These are phyloP conservation scores for Niebla homalea DNA, from an alignment of 495 filamentous ascomycete genomes.

Conservation along the genomic window DNA sequence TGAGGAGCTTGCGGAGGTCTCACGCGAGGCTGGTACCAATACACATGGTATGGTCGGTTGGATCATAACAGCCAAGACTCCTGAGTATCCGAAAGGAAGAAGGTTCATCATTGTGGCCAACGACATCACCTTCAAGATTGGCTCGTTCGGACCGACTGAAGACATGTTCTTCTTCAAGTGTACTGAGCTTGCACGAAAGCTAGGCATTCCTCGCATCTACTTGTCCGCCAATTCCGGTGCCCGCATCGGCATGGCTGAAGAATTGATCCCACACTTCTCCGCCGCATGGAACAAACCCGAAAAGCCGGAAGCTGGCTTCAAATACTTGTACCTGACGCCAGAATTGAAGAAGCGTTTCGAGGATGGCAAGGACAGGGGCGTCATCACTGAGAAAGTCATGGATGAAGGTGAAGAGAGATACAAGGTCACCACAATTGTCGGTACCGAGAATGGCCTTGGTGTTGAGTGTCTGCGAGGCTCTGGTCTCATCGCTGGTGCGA, in stretches of 20 bases:
- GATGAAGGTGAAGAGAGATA: slow-evolving; percentile 85
- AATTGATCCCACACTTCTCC: slow-evolving; percentile 90
- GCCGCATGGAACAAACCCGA: slow-evolving; percentile 86
- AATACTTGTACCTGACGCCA: slow-evolving; percentile 91
- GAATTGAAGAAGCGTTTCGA: slow-evolving; percentile 81
- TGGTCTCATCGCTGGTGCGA: slow-evolving; percentile 94
- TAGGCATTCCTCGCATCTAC: slow-evolving; percentile 94
- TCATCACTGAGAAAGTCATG: slow-evolving; percentile 74
- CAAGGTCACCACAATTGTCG: slow-evolving; percentile 89
- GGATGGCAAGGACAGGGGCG: slow-evolving; percentile 62
- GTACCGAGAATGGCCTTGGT: slow-evolving; percentile 89
- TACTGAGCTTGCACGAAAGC: slow-evolving; percentile 81
- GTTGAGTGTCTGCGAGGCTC: slow-evolving; percentile 96
- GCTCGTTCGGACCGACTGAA: slow-evolving; percentile 90
- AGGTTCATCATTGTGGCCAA: slow-evolving; percentile 95
- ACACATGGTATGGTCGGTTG: slow-evolving; percentile 96
- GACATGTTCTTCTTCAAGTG: slow-evolving; percentile 99
- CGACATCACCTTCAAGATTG: slow-evolving; percentile 98
- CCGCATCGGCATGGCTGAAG: slow-evolving; percentile 90
- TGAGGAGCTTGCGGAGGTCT: slow-evolving; percentile 83
- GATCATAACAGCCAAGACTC: slow-evolving; percentile 91
- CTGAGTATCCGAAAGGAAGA: slow-evolving; percentile 88
- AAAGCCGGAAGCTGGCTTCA: slow-evolving; percentile 85
- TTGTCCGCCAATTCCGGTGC: slow-evolving; percentile 99
- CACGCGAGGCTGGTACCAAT: slow-evolving; percentile 88